Evolutionary conservation across 2,329 filamentous ascomycete species (phyloP).

Genomic region (Cercospora sp.): DNA sequence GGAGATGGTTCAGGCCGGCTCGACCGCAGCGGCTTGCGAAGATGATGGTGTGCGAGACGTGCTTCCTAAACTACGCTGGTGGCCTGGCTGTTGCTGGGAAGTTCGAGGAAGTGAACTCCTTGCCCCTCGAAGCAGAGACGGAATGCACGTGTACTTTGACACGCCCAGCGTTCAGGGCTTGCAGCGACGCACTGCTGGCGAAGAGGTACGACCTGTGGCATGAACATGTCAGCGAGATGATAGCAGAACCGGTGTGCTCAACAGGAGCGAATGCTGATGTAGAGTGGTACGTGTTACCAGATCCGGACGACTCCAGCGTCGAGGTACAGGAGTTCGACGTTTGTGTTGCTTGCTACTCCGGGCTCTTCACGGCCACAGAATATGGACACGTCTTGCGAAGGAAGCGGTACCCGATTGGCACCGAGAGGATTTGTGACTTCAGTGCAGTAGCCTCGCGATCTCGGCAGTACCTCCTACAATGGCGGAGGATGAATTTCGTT

Average conservation of each 20-base stretch:
- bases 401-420: neutral
- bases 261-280: neutral
- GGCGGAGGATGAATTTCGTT: neutral
- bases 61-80: neutral
- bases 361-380: neutral
- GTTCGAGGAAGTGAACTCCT: neutral
- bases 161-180: neutral
- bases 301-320: neutral
- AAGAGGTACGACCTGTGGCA: neutral
- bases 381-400: neutral
- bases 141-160: neutral
- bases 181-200: neutral
- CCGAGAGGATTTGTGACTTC: slow-evolving; percentile 1
- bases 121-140: neutral
- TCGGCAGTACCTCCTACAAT: neutral
- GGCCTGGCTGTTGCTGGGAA: neutral
- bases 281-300: neutral
- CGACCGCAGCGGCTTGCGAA: neutral
- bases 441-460: neutral
- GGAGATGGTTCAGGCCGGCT: neutral
- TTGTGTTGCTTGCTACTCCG: neutral
- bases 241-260: neutral
- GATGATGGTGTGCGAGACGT: neutral
- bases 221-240: neutral
- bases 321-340: neutral